Evolutionary conservation across 2,329 filamentous ascomycete species (phyloP), one percentile per base, ranked within the genome.

Genomic region (Raffaelea arxii): DNA sequence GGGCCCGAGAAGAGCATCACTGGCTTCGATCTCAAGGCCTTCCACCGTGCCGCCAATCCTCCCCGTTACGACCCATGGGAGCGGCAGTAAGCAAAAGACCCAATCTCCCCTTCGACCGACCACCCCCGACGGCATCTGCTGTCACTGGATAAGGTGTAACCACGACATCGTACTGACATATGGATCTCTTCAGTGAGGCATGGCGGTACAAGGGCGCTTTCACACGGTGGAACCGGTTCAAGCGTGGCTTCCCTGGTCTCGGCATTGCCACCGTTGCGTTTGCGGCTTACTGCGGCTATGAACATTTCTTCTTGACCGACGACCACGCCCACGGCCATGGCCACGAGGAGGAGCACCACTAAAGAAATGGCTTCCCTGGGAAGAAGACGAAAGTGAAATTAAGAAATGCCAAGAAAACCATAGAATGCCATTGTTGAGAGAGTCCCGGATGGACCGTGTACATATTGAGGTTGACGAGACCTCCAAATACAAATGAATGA

Each of bases 121-220:
- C n/a, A 21, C 10, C 9, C 3, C 12, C 32, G 14, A 18, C 42
- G n/a, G n/a, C 10, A 3, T 37, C 42, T 44, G 4, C 9, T n/a
- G n/a, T 36, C 11, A 12, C 37, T 22, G 12, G 21, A 18, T 23
- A n/a, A 18, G 10, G 18, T 22, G 21, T 24, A 12, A 6, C 6
- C 21, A 16, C 25, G 4, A 16, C 18, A 38, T 18, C 32, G 27
- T 32, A 9, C 27, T 32, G 27, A 10, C 10, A 9, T 32, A 16
- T 32, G n/a, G n/a, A n/a, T 12, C 32, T 35, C 5, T 7, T 27
- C 64, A 98, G 92, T 62, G 92, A 98, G 73, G 78, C 86, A 62
- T 98, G 92, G 92, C 79, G 92, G 67, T 96, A 95, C 74, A 82
- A 77, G 30, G 92, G 91, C 53, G 82, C 79, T 46, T 97, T 96